Evolutionary conservation across 202 grass and related monocot genomes (phyloP), one percentile per base, ranked within the genome.

Genomic region (Panicum hallii): DNA sequence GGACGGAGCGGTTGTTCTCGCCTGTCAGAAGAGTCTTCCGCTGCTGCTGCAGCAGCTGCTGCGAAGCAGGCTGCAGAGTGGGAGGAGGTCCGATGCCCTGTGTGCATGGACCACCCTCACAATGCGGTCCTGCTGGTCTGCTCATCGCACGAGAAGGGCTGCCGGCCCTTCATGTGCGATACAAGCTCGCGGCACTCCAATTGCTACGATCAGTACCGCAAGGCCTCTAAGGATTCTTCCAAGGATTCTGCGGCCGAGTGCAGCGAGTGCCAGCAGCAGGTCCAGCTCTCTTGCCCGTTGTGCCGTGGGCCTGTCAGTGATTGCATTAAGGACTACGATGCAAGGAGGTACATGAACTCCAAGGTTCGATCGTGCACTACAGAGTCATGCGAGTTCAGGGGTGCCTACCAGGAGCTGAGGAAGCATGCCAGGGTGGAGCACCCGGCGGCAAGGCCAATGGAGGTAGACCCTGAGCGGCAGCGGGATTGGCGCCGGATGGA

Each of bases 101-200:
- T 99, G 38, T 99, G 97, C 78, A 97, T 99, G 97, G 97, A 99
- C 32, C 93, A 97, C 42, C 97, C 97, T 0, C 97, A 99, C 90
- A 99, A 99, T 9, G 92, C 97, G 2, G 92, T 99, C 62, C 83
- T 99, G 38, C 97, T 99, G 3, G 52, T 92, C 63, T 99, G 97
- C 71, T 89, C 91, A 0, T 97, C 97, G 1, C 80, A 90, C 3
- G 90, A 94, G 22, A 94, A 97, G 69, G 97, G 97, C 5, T 99
- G 97, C 74, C 93, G 82, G 42, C 86, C 97, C 20, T 99, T 94
- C 83, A 88, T 99, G 87, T 99, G 97, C 1, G 91, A 99, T 66
- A 99, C 97, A 1, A 99, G 97, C 77, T 94, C 91, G 41, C 85
- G 97, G 2, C 97, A 99, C 63, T 99, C 97, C 43, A 99, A 97